Base-by-base conservation (phyloP, 2,329 filamentous ascomycete species). In the Diaporthe sp. region DNA sequence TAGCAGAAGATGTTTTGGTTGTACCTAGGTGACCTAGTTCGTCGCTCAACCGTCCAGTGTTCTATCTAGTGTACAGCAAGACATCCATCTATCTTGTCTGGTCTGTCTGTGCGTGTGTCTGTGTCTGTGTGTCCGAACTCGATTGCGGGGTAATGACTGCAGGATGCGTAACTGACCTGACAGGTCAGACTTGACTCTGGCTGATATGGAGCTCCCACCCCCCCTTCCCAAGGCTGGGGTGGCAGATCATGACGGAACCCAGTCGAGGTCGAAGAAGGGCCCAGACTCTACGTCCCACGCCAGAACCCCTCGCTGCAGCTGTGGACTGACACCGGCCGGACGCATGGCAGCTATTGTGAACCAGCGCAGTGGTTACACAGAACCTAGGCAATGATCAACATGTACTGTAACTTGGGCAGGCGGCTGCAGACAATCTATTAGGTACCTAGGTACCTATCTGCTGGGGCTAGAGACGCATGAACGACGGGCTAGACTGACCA, bases 121-220 rank as follows among this genome's bases (percentile, higher is more conserved):
- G 25, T 63, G 59, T 65, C 15, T 4, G 4, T 22, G n/a, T 12
- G 13, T 63, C 44, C 19, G 7, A 22, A 1, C 19, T 22, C 39
- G 25, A 32, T 53, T 53, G 63, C 63, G 63, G 63, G 63, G 63
- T 68, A 53, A 68, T 51, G 47, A 51, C 63, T 66, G 63, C 63
- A 66, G 63, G 63, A 25, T 39, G 63, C 63, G 35, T 47, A 39
- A 68, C 63, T 27, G 32, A n/a, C n/a, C 63, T 27, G 63, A 68
- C 44, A 68, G 63, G 63, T 53, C 44, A 53, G 63, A 37, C 42
- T 51, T 51, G 44, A 37, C 44, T 51, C 44, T 51, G 39, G 61
- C 61, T 51, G 61, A 51, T 51, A 66, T 66, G 61, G 61, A 66
- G 61, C 61, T 66, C 58, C 15, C 44, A n/a, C n/a, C n/a, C n/a